Base-by-base conservation (phyloP, 805 yeast species). In the Schwanniomyces polymorphus region DNA sequence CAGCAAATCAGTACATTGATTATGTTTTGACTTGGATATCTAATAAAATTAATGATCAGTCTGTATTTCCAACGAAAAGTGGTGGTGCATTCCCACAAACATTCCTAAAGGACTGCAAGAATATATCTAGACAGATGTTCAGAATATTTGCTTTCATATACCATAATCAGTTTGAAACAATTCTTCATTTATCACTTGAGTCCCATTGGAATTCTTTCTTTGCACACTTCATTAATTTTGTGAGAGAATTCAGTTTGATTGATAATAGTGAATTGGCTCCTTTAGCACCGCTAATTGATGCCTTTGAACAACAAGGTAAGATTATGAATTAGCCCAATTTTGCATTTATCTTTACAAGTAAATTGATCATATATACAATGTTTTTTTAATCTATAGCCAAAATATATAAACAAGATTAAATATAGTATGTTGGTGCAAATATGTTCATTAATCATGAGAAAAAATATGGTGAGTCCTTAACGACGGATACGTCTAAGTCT, bases 201-300 rank as follows among this genome's bases (percentile, higher is more conserved):
- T 97, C 98, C 0, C 98, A 94, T 64, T 94, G 97, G 96, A 94
- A 94, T 66, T 91, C 98, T 3, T 88, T 91, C 57, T 94, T 95
- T 68, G 94, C 97, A 12, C 99, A 94, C 64, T 94, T 88, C 60
- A 80, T 92, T 38, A 86, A 96, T 44, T 89, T 94, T 60, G 81
- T 87, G 11, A 85, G 86, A 54, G 96, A 91, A 54, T 94, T 89
- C 65, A 85, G 81, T 44, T 77, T 94, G 53, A 75, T 94, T 29
- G 98, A 91, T 49, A 73, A 82, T 44, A 74, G 76, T 45, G 99
- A 94, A 53, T 69, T 91, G 65, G 86, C 76, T 46, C 98, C 99
- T 0, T 69, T 94, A 51, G 67, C 75, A 39, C 84, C 87, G 5
- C 72, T 94, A 65, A 88, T 95, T 41, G 91, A 85, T 52, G 82